These are phyloP conservation scores for Coemansia sp. DNA, from an alignment of 192 early-diverging fungal species.

Conservation along the genomic window DNA sequence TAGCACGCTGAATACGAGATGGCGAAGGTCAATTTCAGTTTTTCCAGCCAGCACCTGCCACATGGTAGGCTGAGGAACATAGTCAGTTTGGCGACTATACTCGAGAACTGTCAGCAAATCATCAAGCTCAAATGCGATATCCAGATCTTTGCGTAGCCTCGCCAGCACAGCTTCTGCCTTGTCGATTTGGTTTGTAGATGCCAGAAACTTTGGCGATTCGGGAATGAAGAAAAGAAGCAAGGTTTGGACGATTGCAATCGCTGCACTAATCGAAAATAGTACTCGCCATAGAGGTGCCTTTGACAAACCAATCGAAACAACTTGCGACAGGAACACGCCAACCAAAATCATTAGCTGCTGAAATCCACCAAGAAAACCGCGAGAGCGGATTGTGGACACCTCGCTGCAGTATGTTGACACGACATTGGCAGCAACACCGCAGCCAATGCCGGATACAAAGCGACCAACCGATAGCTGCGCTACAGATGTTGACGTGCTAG, in stretches of 20 bases:
- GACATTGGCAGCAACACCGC: constrained; percentile 72
- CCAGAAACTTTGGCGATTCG: constrained; percentile 73
- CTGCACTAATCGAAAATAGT: constrained; percentile 63
- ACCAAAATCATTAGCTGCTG: constrained; percentile 83
- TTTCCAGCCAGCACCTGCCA: constrained; percentile 49
- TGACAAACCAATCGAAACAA: constrained; percentile 64
- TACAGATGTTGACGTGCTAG: constrained; percentile 59
- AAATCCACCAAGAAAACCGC: constrained; percentile 75
- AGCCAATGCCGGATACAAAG: constrained; percentile 73
- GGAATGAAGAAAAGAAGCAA: constrained; percentile 72
- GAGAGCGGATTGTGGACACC: constrained; percentile 63
- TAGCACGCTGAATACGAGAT: constrained; percentile 63
- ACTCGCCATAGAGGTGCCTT: constrained; percentile 68
- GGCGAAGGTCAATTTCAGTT: constrained; percentile 57
- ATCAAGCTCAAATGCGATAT: constrained; percentile 60
- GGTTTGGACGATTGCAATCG: constrained; percentile 63
- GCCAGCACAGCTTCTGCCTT: constrained; percentile 58
- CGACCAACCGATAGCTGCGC: constrained; percentile 63
- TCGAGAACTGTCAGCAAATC: constrained; percentile 57
- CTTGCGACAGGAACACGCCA: constrained; percentile 77
- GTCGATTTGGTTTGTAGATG: constrained; percentile 58
- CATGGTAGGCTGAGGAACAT: constrained; percentile 34
- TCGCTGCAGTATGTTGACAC: constrained; percentile 83
- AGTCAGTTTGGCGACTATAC: constrained; percentile 5
- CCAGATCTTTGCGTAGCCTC: constrained; percentile 53